Evolutionary conservation across 345 rosid genomes (phyloP).

Genomic region (Lepidium didymum): DNA sequence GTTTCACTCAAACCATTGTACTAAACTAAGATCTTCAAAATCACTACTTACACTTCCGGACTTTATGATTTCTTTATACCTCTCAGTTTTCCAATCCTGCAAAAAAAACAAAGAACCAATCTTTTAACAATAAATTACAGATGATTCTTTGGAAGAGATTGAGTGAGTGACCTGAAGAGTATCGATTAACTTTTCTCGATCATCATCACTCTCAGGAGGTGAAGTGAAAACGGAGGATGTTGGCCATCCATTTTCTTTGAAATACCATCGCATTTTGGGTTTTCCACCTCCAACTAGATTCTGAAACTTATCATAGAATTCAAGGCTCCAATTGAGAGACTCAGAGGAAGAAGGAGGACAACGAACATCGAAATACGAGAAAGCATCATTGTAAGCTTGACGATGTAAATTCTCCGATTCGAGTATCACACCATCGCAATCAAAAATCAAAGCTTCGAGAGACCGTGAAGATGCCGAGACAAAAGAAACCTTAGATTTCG

Average conservation of each 20-base stretch:
- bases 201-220: constrained; percentile 59
- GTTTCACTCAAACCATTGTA: background rate
- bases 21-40: background rate
- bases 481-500: background rate
- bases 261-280: constrained; percentile 99
- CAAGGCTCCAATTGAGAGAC: constrained; percentile 60
- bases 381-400: constrained; percentile 94
- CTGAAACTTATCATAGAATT: constrained; percentile 83
- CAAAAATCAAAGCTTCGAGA: constrained; percentile 75
- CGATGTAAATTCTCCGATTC: constrained; percentile 93
- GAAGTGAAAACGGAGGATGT: constrained; percentile 50
- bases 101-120: background rate
- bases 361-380: constrained; percentile 69
- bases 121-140: background rate
- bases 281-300: constrained; percentile 86
- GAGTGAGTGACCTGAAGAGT: constrained; percentile 58
- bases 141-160: background rate
- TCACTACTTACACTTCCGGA: constrained; percentile 75
- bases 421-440: constrained; percentile 90
- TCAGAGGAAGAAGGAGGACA: constrained; percentile 44
- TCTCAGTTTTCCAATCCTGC: constrained; percentile 96
- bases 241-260: constrained; percentile 93
- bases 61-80: constrained; percentile 86
- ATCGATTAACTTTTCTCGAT: constrained; percentile 66
- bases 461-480: constrained; percentile 42